A percentile compares a stretch with the other conserved stretches of the same genome.
Evolutionary conservation across 495 filamentous ascomycete genomes (phyloP).

Genomic region (Parathielavia hyrcaniae): DNA sequence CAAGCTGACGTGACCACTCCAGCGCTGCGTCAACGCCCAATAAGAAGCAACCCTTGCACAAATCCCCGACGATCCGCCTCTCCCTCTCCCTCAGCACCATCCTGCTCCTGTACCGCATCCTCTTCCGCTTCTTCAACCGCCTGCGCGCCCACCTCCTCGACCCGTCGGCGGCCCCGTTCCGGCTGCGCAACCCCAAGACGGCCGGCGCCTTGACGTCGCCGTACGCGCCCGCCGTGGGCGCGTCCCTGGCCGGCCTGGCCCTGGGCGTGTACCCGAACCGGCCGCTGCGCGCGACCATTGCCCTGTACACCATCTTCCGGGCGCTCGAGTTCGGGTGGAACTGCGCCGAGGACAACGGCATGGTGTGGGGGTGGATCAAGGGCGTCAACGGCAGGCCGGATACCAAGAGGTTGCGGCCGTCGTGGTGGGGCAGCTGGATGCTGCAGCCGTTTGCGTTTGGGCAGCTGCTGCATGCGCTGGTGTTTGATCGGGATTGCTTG

Average conservation of each 20-base stretch:
- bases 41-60: constrained; percentile 52
- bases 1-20: background rate
- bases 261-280: constrained; percentile 71
- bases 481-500: constrained; percentile 88
- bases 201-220: constrained; percentile 67
- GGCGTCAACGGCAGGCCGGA: constrained; percentile 30
- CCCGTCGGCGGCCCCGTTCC: constrained; percentile 66
- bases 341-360: constrained; percentile 69
- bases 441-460: constrained; percentile 87
- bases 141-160: constrained; percentile 72
- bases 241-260: constrained; percentile 74
- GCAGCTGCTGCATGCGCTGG: constrained; percentile 82
- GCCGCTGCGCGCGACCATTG: constrained; percentile 70
- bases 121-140: constrained; percentile 82
- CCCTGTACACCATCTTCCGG: constrained; percentile 71
- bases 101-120: constrained; percentile 76
- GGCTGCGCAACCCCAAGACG: constrained; percentile 71
- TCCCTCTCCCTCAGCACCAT: constrained; percentile 77
- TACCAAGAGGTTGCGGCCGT: constrained; percentile 49
- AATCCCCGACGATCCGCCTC: constrained; percentile 66
- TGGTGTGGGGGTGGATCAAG: constrained; percentile 55
- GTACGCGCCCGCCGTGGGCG: constrained; percentile 81
- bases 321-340: constrained; percentile 87
- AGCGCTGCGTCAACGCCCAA: constrained; percentile 9
- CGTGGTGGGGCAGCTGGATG: constrained; percentile 97